Evolutionary conservation across 2,329 filamentous ascomycete species (phyloP), one percentile per base, ranked within the genome.

Genomic region (Penicillium palitans): DNA sequence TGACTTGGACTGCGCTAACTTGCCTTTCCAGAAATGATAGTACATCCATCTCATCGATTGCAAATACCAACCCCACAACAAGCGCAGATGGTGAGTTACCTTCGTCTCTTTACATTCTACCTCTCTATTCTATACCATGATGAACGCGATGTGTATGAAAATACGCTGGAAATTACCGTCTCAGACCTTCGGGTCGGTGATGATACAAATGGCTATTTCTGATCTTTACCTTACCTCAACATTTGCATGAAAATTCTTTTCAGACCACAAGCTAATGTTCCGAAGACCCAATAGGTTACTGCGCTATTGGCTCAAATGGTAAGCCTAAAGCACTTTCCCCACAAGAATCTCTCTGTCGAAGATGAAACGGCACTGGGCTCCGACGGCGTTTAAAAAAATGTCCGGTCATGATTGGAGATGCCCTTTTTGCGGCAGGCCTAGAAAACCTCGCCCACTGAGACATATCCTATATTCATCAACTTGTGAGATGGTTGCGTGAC

Each of bases 391-490:
- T 77, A 76, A 74, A 74, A 73, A 73, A 75, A 78, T 72, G 74
- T 77, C 73, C 76, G 75, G 77, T 81, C 86, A 87, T 91, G 91
- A 92, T 82, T 82, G 90, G 92, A 87, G 85, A 89, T 86, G 91
- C 91, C 90, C 58, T 73, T 79, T 84, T 90, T 90, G 91, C 79
- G 91, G 90, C 91, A 96, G 91, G 92, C 92, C 91, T 96, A 96
- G 91, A 96, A 96, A 96, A 96, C 93, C 92, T 96, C 87, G 91
- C 90, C 92, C 90, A 93, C 92, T 96, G 92, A 96, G 80, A 72
- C 62, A 57, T 51, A 31, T 45, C 54, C 61, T 67, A 55, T 49
- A 52, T 57, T 55, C 58, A 68, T 64, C 54, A 55, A 58, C 60
- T 68, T 61, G 59, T 62, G 59, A 40, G 45, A 56, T 47, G 15